Conservation (phyloP, 192 early-diverging fungal genomes). For the Coemansia sp. region DNA sequence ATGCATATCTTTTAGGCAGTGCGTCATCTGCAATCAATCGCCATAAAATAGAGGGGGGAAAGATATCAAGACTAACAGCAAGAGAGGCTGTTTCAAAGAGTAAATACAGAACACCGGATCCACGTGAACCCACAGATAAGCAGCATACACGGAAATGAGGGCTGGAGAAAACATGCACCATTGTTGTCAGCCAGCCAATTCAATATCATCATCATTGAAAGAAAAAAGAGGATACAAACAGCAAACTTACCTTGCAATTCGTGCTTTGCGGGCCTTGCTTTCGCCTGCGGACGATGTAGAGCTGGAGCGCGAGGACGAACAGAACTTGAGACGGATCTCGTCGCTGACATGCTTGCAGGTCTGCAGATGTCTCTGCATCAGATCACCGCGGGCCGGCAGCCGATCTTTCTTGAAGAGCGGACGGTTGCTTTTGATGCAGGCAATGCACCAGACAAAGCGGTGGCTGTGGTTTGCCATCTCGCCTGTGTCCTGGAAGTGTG, state of each 20-base stretch:
- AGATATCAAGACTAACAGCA: not conserved
- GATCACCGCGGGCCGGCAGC: constrained; percentile 51
- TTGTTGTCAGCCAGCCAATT: no score
- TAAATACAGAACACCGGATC: not conserved
- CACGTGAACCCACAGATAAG: not conserved
- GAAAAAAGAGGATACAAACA: not conserved
- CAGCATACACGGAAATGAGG: not conserved
- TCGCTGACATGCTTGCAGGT: constrained; percentile 44
- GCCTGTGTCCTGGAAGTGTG: constrained; percentile 56
- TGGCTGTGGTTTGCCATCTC: constrained; percentile 59
- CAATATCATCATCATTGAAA: no score
- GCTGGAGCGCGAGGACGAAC: constrained; percentile 38
- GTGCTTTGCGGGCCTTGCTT: constrained; percentile 26
- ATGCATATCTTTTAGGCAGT: not conserved
- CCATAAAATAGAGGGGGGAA: not conserved
- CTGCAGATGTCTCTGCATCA: constrained; percentile 53
- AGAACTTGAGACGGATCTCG: constrained; percentile 41
- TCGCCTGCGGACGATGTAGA: constrained; percentile 51
- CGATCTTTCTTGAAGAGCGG: constrained; percentile 46
- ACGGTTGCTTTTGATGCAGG: constrained; percentile 52
- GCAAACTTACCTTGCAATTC: constrained; percentile 46
- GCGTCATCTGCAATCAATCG: constrained; percentile 7
- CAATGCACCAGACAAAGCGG: constrained; percentile 55
- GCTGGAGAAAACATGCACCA: no score
- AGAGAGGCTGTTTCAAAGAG: not conserved